Evolutionary conservation across 148 eudicot genomes (phyloP), one percentile per base, ranked within the genome.

Genomic region (Polygonum aviculare): DNA sequence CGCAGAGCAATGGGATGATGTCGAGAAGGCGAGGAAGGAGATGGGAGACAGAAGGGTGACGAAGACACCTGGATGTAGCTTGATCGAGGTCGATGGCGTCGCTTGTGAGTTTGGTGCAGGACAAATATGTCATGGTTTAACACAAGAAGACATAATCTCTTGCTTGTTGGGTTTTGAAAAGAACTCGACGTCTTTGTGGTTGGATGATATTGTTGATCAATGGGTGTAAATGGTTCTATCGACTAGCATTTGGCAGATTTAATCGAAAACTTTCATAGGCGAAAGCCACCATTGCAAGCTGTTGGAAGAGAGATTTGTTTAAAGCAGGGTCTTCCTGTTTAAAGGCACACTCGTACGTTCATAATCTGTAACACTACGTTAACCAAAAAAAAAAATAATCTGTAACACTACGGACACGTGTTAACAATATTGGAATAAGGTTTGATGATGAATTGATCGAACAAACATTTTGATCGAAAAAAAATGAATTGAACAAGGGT

Each of bases 51-150:
- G 83, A 22, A 79, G 79, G 63, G 88, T 88, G 75, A 85, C 75
- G 38, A 90, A 92, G 80, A 78, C 83, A 62, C 90, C 90, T 1
- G 94, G 97, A 11, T 86, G 88, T 70, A 92, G 97, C 69, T 83
- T 75, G 48, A 81, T 91, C 60, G 93, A 88, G 79, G 82, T 87
- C 26, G 83, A 84, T 75, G 91, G 93, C 5, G 79, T 79, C 48
- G 89, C 82, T 40, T 79, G 71, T 52, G 91, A 85, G 67, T 91
- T 89, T 73, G 79, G 84, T 83, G 88, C 85, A 12, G 91, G 96
- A 21, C 80, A 84, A 38, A 80, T 51, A 40, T 72, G 78, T 77
- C 78, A 83, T 65, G 18, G 21, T 79, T 74, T 47, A 11, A 82
- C 79, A 41, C 77, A 87, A 16, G 89, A 80, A 16, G 89, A 80